A percentile compares a stretch with the other conserved stretches of the same genome.
Conservation (phyloP, 371 early-diverging fungal genomes). For the Cladochytrium tenue region DNA sequence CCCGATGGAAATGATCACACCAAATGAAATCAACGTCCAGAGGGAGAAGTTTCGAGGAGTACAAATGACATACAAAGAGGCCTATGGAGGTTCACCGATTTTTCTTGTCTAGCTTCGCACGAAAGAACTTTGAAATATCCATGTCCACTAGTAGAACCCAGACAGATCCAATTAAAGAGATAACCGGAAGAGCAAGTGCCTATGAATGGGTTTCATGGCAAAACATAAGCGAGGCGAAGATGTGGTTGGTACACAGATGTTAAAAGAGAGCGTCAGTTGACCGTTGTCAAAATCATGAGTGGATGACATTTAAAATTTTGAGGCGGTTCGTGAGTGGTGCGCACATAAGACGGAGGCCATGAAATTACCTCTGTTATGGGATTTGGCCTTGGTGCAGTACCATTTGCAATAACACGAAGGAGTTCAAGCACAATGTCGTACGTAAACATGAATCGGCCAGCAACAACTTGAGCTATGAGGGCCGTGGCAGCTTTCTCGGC, state of each 20-base stretch:
- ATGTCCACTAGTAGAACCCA: not conserved
- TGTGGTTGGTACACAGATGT: not conserved
- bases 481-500: slow-evolving; percentile 32
- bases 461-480: slow-evolving; percentile 25
- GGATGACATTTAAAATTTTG: not conserved
- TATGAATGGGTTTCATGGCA: not conserved
- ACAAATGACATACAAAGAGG: too few species aligned
- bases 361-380: slow-evolving; percentile 33
- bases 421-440: slow-evolving; percentile 36
- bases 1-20: too few species aligned
- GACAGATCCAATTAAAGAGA: not conserved
- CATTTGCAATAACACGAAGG: slow-evolving; percentile 22
- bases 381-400: slow-evolving; percentile 33
- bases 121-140: not conserved
- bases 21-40: too few species aligned
- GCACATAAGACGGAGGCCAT: too few species aligned
- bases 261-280: not conserved
- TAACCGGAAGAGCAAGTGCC: not conserved
- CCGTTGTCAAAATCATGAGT: not conserved
- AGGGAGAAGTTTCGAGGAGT: too few species aligned
- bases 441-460: slow-evolving; percentile 27
- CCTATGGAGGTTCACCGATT: too few species aligned
- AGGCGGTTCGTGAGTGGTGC: too few species aligned
- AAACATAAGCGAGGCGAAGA: too few species aligned
- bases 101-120: too few species aligned